Conservation (phyloP, 129 eudicot species). For the Centaurea solstitialis region DNA sequence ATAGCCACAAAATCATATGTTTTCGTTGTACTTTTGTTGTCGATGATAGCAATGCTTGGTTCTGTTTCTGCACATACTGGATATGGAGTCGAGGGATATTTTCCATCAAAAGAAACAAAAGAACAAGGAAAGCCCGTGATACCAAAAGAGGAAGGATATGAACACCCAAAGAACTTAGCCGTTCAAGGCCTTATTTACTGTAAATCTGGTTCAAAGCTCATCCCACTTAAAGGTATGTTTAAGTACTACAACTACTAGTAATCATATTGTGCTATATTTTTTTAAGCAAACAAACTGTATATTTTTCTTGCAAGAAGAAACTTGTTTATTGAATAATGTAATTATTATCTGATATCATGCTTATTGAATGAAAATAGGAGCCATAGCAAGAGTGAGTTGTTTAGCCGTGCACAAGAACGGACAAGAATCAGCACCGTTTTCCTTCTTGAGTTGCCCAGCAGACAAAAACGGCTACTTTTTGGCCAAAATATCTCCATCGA, state of each 20-base stretch:
- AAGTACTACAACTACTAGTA: background rate
- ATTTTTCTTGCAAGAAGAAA: background rate
- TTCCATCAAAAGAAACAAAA: constrained; percentile 8
- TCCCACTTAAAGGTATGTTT: constrained; percentile 50
- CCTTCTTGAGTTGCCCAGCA: constrained; percentile 44
- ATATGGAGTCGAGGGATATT: constrained; percentile 24
- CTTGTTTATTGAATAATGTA: background rate
- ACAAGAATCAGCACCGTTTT: constrained; percentile 55
- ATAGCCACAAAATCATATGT: background rate
- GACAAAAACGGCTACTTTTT: constrained; percentile 61
- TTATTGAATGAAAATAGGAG: constrained; percentile 31
- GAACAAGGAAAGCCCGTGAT: background rate
- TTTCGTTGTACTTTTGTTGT: constrained; percentile 20
- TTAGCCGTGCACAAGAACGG: constrained; percentile 50
- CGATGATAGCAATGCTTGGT: constrained; percentile 1
- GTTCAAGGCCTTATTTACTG: constrained; percentile 67
- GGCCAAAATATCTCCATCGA: constrained; percentile 31
- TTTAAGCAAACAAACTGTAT: background rate
- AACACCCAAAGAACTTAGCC: constrained; percentile 37
- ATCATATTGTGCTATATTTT: background rate
- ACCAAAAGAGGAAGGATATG: constrained; percentile 11
- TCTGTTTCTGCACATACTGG: constrained; percentile 24
- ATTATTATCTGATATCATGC: background rate
- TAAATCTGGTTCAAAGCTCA: constrained; percentile 38
- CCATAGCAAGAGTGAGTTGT: constrained; percentile 46